Percentiles rank a stretch among this genome's conserved stretches.
Evolutionary conservation across 2,329 filamentous ascomycete genomes (phyloP).

Genomic region (Byssochlamys sp.): DNA sequence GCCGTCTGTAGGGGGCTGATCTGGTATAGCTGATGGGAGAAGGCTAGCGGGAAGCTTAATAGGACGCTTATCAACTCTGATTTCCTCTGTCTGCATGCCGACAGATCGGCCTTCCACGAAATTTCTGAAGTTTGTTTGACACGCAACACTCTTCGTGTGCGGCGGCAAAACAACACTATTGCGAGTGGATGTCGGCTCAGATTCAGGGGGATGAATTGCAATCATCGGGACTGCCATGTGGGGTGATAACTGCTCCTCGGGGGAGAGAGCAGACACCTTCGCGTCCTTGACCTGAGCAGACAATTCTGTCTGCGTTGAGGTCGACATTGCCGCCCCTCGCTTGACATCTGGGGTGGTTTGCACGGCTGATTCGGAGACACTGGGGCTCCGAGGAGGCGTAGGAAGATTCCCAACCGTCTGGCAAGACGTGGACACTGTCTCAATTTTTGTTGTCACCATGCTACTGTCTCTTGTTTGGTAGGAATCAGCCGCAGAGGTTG

Average conservation of each 20-base stretch:
- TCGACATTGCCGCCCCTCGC: slow-evolving; percentile 5
- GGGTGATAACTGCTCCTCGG: slow-evolving; percentile 6
- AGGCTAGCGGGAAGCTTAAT: slow-evolving; percentile 67
- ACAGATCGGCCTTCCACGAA: slow-evolving; percentile 42
- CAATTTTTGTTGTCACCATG: slow-evolving; percentile 22
- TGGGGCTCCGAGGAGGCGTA: slow-evolving; percentile 27
- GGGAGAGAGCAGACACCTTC: slow-evolving; percentile 8
- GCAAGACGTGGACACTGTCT: slow-evolving; percentile 34
- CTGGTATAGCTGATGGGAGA: slow-evolving; percentile 65
- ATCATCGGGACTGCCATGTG: slow-evolving; percentile 65
- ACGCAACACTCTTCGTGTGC: slow-evolving; percentile 68
- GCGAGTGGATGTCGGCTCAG: slow-evolving; percentile 68
- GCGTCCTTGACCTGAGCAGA: slow-evolving; percentile 8
- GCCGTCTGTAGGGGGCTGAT: slow-evolving; percentile 28
- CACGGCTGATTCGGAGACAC: slow-evolving; percentile 13
- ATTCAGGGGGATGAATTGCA: slow-evolving; percentile 78
- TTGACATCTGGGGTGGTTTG: neutral
- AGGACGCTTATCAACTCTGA: slow-evolving; percentile 69
- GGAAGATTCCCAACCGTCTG: slow-evolving; percentile 34
- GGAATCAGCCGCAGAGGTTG: neutral
- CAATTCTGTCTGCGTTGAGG: slow-evolving; percentile 26
- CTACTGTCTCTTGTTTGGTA: slow-evolving; percentile 18
- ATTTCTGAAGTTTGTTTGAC: slow-evolving; percentile 58
- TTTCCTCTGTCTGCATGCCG: slow-evolving; percentile 80
- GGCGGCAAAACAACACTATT: slow-evolving; percentile 69